Conservation (phyloP, 2,329 filamentous ascomycete genomes). For the Apiospora marii region DNA sequence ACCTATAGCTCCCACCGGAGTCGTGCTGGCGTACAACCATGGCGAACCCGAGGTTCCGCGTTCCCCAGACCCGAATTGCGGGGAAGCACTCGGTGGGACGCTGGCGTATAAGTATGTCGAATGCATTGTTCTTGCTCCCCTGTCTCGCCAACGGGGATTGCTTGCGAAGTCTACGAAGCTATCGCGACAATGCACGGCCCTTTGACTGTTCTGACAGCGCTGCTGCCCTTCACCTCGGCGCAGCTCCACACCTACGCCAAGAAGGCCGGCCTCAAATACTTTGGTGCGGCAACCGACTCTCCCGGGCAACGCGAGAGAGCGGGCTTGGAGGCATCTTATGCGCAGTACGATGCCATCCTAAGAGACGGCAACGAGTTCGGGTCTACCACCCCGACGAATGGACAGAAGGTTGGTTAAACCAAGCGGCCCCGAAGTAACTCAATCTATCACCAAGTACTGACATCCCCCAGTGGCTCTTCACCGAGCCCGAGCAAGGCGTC, state of each 20-base stretch:
- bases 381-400: constrained; percentile 67
- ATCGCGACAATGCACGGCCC: constrained; percentile 35
- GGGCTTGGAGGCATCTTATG: constrained; percentile 58
- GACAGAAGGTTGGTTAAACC: constrained; percentile 51
- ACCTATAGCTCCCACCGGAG: no score
- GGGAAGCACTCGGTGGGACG: neutral
- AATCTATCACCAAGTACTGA: constrained; percentile 20
- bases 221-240: constrained; percentile 40
- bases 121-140: neutral
- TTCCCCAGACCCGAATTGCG: neutral
- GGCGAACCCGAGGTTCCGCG: neutral
- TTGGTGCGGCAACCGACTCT: constrained; percentile 68
- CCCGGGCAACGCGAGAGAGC: constrained; percentile 48
- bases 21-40: neutral
- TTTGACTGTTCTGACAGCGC: constrained; percentile 37
- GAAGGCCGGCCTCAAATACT: constrained; percentile 63
- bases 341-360: constrained; percentile 61
- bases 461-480: constrained; percentile 58
- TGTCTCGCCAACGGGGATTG: neutral
- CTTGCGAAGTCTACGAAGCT: no score
- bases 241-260: constrained; percentile 59
- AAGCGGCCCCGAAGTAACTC: neutral
- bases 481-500: constrained; percentile 62
- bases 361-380: constrained; percentile 64
- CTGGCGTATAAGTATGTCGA: neutral